Evolutionary conservation across 108 stramenopile genomes (phyloP).

Genomic region (Stephanodiscus triporus): DNA sequence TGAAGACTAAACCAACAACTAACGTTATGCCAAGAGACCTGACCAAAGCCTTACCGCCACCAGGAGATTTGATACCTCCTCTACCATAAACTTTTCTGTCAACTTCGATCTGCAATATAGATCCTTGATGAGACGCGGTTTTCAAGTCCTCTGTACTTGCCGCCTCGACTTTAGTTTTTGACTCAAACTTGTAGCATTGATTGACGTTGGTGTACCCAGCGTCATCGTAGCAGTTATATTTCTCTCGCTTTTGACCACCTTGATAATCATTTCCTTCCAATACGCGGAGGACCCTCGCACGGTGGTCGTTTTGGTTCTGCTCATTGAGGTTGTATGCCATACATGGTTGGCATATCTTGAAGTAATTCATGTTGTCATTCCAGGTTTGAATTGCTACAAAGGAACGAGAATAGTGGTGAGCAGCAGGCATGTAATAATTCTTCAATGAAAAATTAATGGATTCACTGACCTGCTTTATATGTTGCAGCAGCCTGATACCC

Average conservation of each 20-base stretch:
- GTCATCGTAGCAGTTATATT: slow-evolving; percentile 42
- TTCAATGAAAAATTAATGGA: too few species aligned
- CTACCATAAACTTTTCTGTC: slow-evolving; percentile 16
- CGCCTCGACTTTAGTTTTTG: slow-evolving; percentile 20
- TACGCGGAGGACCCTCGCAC: neutral
- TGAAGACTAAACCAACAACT: too few species aligned
- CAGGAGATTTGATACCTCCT: too few species aligned
- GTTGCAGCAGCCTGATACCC: slow-evolving; percentile 13
- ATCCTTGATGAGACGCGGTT: slow-evolving; percentile 26
- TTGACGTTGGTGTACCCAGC: slow-evolving; percentile 41
- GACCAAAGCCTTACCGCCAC: too few species aligned
- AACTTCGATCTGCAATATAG: slow-evolving; percentile 22
- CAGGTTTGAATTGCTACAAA: slow-evolving; percentile 11
- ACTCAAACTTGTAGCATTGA: slow-evolving; percentile 47
- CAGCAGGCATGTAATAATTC: too few species aligned
- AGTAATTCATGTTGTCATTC: slow-evolving; percentile 39
- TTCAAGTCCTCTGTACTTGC: slow-evolving; percentile 17
- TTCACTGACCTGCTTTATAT: slow-evolving; percentile 3
- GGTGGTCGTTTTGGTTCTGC: neutral
- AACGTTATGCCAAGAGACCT: too few species aligned
- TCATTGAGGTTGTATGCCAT: slow-evolving; percentile 31
- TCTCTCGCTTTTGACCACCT: slow-evolving; percentile 24
- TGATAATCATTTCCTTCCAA: slow-evolving; percentile 27
- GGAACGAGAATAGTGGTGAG: too few species aligned
- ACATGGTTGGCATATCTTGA: slow-evolving; percentile 46